Base-by-base conservation (phyloP, 371 early-diverging fungal species). In the Rhizopus delemar region DNA sequence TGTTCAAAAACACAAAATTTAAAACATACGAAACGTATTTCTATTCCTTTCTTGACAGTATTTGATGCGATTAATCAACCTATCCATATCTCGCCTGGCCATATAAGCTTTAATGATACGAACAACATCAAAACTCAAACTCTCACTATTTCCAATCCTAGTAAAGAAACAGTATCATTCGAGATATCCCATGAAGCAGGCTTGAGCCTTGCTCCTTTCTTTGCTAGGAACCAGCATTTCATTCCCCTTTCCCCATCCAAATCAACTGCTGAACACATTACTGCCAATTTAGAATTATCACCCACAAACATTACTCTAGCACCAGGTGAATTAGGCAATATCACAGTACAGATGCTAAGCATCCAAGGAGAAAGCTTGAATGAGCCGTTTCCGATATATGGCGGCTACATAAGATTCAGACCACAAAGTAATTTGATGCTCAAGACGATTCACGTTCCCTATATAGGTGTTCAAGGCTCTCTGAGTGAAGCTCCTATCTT, bases 31-130 rank as follows among this genome's bases (percentile, higher is more conserved):
- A 16, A 28, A 6, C 50, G 48, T 56, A 15, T 39, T 29, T 34
- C 7, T 28, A 33, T n/a, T 31, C 3, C 11, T 45, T 49, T 28
- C 39, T 41, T 22, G 13, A 38, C 48, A 74, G 77, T 86, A 41
- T 74, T 74, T 62, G 75, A 84, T 59, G 80, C 93, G 12, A 75
- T 92, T 57, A 54, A 51, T 29, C 65, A 85, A 34, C 55, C 73
- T 15, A 69, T 82, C 11, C 62, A 75, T 32, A 70, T 92, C n/a
- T 60, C 73, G 2, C 94, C 94, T 16, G 80, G 84, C 4, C 72
- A 71, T 46, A 55, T 90, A 32, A 84, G 88, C 46, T 80, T 94
- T 53, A 90, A 93, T 57, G 89, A 89, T 63, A 84, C 89, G 28
- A 69, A 62, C 39, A 63, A 75, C 54, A 62, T 67, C 56, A 63